Base-by-base conservation (phyloP, 768 basidiomycete genomes). In the Phaffia australis region DNA sequence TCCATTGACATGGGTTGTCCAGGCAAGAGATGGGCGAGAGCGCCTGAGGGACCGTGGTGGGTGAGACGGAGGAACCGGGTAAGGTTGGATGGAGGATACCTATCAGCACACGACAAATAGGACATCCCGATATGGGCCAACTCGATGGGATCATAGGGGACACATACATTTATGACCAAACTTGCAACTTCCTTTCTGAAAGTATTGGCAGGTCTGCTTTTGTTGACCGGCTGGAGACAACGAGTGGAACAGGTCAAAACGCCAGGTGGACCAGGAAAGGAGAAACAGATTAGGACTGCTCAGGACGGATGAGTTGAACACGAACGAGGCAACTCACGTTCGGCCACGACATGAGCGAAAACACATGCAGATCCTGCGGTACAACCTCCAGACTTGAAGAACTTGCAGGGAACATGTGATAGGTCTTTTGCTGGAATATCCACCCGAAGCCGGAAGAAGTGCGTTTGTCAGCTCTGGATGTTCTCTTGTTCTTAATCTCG, bases 1-100 rank as follows among this genome's bases (percentile, higher is more conserved):
- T 98, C 94, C 89, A 94, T 93, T 8, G 86, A 83, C 84, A 93
- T 87, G 73, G 82, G 86, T 78, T 98, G 91, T 11, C 93, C 94
- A 0, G 94, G 94, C 9, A 92, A 81, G 63, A 99, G 81, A 75
- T 98, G 94, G 0, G 92, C 92, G 49, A 98, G 83, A 3, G 94
- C 94, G 72, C 94, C 75, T 97, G 81, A 72, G 80, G 46, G 23
- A 49, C 15, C 29, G 27, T 3, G 14, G 21, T 18, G 42, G 42
- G 5, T 18, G 1, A 23, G 42, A 47, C 18, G 3, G 23, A 47
- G 2, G 1, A 7, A 42, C 11, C 6, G 16, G 16, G 50, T 23
- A 21, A n/a, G 18, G 19, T 19, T 18, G 32, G 27, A 23, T 11
- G 35, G 35, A 42, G 35, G 35, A 42, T 4, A 11, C 4, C 35